Conservation (phyloP, 1,284 basidiomycete species). For the Moesziomyces aphidis region DNA sequence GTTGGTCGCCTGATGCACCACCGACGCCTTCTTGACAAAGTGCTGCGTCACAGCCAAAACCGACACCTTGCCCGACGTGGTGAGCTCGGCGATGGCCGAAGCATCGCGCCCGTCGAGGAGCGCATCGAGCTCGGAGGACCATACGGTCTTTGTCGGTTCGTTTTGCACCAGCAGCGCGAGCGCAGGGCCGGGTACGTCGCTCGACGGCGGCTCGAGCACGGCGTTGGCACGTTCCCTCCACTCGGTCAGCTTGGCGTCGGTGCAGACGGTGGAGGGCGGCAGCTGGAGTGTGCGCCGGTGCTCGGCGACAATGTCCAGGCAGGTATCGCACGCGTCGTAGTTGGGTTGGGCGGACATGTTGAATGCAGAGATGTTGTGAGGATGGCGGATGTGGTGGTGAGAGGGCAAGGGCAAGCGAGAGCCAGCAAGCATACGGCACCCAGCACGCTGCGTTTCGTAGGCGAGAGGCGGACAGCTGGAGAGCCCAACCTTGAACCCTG, state of each 20-base stretch:
- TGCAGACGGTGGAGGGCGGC: slow-evolving; percentile 3
- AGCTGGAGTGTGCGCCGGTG: slow-evolving; percentile 18
- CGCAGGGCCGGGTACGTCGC: slow-evolving; percentile 21
- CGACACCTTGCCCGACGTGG: slow-evolving; percentile 19
- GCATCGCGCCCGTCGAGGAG: slow-evolving; percentile 25
- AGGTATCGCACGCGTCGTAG: slow-evolving; percentile 11
- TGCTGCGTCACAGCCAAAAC: slow-evolving; percentile 18
- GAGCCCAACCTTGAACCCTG: no score
- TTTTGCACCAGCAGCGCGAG: slow-evolving; percentile 15
- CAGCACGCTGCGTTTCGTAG: no score
- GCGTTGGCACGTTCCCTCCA: slow-evolving; percentile 18
- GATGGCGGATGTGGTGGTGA: background rate
- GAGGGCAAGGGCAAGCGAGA: no score
- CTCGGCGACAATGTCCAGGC: slow-evolving; percentile 26
- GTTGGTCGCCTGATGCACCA: slow-evolving; percentile 50
- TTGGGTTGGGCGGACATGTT: background rate
- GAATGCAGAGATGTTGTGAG: background rate
- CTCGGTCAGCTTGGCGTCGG: slow-evolving; percentile 12
- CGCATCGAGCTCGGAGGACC: slow-evolving; percentile 15
- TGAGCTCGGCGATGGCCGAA: slow-evolving; percentile 23
- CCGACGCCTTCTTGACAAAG: slow-evolving; percentile 30
- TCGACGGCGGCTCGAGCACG: slow-evolving; percentile 6
- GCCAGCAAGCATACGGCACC: no score
- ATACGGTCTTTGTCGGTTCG: slow-evolving; percentile 10
- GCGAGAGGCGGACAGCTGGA: no score